phyloP scores from a whole-genome alignment of 257 asterid species.

The Solanum bukasovii region DNA sequence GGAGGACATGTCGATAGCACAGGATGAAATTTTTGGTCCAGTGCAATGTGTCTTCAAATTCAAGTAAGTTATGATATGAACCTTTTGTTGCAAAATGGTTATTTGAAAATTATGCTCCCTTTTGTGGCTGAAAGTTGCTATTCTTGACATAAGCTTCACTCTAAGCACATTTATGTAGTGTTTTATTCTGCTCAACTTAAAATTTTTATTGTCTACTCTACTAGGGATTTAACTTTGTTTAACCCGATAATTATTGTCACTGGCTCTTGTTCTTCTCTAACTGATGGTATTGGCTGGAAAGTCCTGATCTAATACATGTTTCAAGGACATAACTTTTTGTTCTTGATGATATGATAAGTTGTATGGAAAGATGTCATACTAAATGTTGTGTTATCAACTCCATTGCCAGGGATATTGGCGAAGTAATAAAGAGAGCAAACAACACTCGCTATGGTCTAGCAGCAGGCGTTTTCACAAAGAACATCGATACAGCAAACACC shows the following conservation, averaged over 20 bases:
- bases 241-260: background rate
- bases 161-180: background rate
- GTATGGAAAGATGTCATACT: background rate
- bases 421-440: constrained; percentile 62
- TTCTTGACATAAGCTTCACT: background rate
- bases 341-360: background rate
- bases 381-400: background rate
- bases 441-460: constrained; percentile 61
- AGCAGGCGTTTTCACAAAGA: constrained; percentile 62
- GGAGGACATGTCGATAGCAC: constrained; percentile 69
- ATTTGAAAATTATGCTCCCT: background rate
- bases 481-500: constrained; percentile 58
- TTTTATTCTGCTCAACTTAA: background rate
- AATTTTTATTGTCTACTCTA: background rate
- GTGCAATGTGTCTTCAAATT: constrained; percentile 67
- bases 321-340: background rate
- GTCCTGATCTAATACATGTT: background rate
- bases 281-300: background rate
- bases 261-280: background rate
- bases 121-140: background rate
- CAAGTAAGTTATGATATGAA: constrained; percentile 35
- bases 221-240: background rate
- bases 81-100: background rate
- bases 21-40: constrained; percentile 76
- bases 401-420: constrained; percentile 41